Conservation (phyloP, 768 basidiomycete genomes). For the Boletus insuetus region DNA sequence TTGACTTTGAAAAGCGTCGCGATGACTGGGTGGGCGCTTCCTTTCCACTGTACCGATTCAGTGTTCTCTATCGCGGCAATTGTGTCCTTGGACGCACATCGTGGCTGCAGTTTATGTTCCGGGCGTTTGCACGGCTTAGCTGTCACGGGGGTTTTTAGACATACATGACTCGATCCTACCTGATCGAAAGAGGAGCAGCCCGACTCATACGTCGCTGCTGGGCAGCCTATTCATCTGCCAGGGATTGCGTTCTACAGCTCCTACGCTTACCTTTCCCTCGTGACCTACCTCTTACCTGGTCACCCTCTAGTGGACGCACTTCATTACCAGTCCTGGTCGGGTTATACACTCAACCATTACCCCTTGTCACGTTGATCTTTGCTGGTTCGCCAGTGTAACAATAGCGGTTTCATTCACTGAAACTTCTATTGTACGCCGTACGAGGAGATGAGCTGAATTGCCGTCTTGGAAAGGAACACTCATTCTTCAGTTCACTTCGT, state of each 20-base stretch:
- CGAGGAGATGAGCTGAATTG: slow-evolving; percentile 13
- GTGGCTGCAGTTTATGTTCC: slow-evolving; percentile 1
- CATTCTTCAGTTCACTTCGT: slow-evolving; percentile 31
- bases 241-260: neutral
- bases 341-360: neutral
- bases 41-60: neutral
- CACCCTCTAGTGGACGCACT: slow-evolving; percentile 5
- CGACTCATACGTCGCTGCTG: neutral
- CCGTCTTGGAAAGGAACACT: neutral
- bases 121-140: rapidly evolving
- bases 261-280: neutral
- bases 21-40: slow-evolving; percentile 25
- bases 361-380: slow-evolving; percentile 1
- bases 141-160: slow-evolving; percentile 2
- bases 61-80: slow-evolving; percentile 22
- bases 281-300: neutral
- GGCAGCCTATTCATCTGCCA: too few species aligned
- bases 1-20: slow-evolving; percentile 28
- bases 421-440: slow-evolving; percentile 5
- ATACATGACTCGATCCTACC: neutral
- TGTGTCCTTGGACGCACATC: slow-evolving; percentile 13
- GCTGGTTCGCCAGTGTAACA: slow-evolving; percentile 11
- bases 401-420: neutral
- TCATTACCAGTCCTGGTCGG: neutral
- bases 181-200: slow-evolving; percentile 2